A percentile compares a stretch with the other conserved stretches of the same genome.
Conservation (phyloP, 306 rosid species). For the Quercus ilex region DNA sequence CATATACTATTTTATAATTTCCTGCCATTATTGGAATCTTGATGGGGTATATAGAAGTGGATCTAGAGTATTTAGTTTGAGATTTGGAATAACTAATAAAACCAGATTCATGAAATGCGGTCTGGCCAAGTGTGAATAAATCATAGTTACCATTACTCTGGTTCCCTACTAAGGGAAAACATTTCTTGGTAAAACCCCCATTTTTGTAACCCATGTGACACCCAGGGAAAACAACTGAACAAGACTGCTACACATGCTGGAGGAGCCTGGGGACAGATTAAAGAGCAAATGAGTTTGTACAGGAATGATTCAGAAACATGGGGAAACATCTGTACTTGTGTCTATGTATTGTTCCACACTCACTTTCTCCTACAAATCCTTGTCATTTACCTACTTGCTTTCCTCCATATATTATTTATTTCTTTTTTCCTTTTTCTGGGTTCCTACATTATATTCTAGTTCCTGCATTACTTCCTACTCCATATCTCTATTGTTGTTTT, state of each 20-base stretch:
- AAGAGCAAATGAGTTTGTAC: not conserved
- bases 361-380: not conserved
- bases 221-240: not conserved
- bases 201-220: conserved; percentile 4
- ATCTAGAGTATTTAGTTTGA: not conserved
- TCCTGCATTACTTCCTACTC: not conserved
- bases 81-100: not conserved
- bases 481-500: not conserved
- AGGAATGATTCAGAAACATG: not conserved
- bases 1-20: not conserved
- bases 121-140: not conserved
- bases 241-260: not conserved
- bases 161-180: conserved; percentile 1
- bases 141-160: not conserved
- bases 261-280: not conserved
- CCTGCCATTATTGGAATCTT: not conserved
- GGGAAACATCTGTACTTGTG: not conserved
- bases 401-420: not conserved
- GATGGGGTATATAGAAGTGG: not conserved
- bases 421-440: no score
- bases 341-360: not conserved
- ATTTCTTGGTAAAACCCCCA: not conserved
- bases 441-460: not conserved
- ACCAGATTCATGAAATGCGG: not conserved
- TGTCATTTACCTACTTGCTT: not conserved